These are phyloP conservation scores for Beauveria australis DNA, from an alignment of 2,329 filamentous ascomycete species.

Conservation along the genomic window DNA sequence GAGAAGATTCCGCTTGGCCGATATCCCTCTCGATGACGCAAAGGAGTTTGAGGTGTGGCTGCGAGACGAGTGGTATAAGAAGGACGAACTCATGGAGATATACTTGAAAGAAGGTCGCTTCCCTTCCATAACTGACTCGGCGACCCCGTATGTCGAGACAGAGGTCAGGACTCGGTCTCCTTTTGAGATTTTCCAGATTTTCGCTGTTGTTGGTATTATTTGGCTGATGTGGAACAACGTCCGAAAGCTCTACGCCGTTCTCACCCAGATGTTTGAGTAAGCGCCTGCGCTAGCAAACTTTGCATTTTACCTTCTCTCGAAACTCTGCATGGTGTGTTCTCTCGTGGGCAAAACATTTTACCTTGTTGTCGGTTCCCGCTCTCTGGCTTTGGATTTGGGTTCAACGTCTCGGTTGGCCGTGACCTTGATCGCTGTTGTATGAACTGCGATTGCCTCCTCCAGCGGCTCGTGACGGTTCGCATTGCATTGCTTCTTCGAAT, in stretches of 20 bases:
- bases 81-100: slow-evolving; percentile 80
- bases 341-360: background rate
- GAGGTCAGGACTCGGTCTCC: slow-evolving; percentile 45
- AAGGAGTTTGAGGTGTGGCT: slow-evolving; percentile 80
- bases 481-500: background rate
- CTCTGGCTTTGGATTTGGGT: background rate
- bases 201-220: slow-evolving; percentile 38
- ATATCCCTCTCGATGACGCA: slow-evolving; percentile 71
- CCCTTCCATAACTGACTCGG: slow-evolving; percentile 55
- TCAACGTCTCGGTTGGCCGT: background rate
- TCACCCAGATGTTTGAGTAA: slow-evolving; percentile 3
- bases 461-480: background rate
- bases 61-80: slow-evolving; percentile 79
- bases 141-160: slow-evolving; percentile 46
- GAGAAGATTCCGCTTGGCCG: slow-evolving; percentile 71
- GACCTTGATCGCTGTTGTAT: background rate
- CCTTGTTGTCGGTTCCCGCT: background rate
- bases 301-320: background rate
- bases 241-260: slow-evolving; percentile 17
- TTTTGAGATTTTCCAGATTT: slow-evolving; percentile 49
- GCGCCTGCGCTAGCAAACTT: background rate
- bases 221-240: slow-evolving; percentile 34
- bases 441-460: background rate
- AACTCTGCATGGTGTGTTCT: background rate
- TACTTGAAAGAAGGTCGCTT: slow-evolving; percentile 73